These are phyloP conservation scores for Trypanosomatidae sp. DNA, from an alignment of 208 protist genomes.

Conservation along the genomic window DNA sequence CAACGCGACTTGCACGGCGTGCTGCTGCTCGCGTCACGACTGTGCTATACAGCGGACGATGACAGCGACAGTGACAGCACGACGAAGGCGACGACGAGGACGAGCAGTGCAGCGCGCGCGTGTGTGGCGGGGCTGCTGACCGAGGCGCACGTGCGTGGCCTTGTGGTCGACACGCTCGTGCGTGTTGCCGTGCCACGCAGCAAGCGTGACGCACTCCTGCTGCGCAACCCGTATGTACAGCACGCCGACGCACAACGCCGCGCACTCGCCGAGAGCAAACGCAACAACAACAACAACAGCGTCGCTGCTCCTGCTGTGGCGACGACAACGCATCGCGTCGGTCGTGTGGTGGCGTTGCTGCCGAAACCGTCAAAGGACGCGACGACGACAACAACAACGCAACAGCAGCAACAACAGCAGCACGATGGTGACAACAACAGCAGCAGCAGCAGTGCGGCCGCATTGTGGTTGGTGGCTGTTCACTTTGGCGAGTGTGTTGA, in stretches of 20 bases:
- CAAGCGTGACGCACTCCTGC: constrained; percentile 23
- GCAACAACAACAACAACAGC: too few relatives aligned
- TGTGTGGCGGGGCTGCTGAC: constrained; percentile 16
- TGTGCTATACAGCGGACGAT: constrained; percentile 5
- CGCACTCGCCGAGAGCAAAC: too few relatives aligned
- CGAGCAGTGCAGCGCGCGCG: not conserved
- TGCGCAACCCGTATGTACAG: constrained; percentile 34
- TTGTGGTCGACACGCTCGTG: constrained; percentile 32
- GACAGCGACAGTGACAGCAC: not conserved
- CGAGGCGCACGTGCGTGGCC: constrained; percentile 18
- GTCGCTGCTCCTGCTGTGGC: too few relatives aligned
- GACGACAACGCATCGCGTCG: constrained; percentile 46
- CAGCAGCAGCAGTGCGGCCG: constrained; percentile 2
- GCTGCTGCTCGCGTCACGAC: constrained; percentile 18
- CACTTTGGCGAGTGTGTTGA: constrained; percentile 56
- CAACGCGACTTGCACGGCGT: constrained; percentile 38
- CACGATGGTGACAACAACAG: too few relatives aligned
- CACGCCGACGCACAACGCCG: constrained; percentile 1
- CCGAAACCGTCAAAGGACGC: constrained; percentile 11
- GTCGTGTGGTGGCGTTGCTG: constrained; percentile 36
- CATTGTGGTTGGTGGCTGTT: constrained; percentile 42
- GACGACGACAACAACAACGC: too few relatives aligned
- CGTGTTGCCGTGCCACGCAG: constrained; percentile 35
- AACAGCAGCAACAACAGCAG: not conserved
- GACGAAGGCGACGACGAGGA: not conserved